Base-by-base conservation (phyloP, 2,329 filamentous ascomycete species). In the Periconia digitata region DNA sequence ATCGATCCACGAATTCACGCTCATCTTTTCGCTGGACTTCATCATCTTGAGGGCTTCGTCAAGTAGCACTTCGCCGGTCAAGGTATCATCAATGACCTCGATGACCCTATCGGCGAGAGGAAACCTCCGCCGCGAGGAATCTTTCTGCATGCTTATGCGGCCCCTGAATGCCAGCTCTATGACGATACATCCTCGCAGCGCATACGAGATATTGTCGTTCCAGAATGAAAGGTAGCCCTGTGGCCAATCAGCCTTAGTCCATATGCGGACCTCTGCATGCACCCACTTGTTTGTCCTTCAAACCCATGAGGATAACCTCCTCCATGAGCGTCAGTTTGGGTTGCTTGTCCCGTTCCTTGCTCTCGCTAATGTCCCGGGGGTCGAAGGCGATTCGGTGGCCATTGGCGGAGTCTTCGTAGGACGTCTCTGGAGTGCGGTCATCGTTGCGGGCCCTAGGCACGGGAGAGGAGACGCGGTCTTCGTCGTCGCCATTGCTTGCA, bases 21-120 rank as follows among this genome's bases (percentile, higher is more conserved):
- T 97, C 94, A 99, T 97, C 82, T 96, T 96, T 79, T 99, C 94
- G 74, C 91, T 96, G 62, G 89, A 86, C 81, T 99, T 99, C 92
- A 99, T 99, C 92, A 99, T 95, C 80, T 99, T 99, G 68, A 99
- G 79, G 50, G 94, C 90, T 79, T 99, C 94, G 75, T 99, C 94
- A 67, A 99, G 83, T 64, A 99, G 82, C 56, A 97, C 94, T 77
- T 99, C 94, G 62, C 94, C 94, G 6, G 94, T 99, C 69, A 96
- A 81, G 50, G 91, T 92, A 70, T 96, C 92, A 74, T 99, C 94
- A 68, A 97, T 85, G 57, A 99, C 94, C 76, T 99, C 94, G 73
- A 99, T 96, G 62, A 94, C 80, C 60, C 94, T 85, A 75, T 99
- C 94, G 60, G 92, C 87, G 51, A 97, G 80, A 49, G 92, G 92